Conservation (phyloP, 768 basidiomycete genomes). For the Chiua virens region DNA sequence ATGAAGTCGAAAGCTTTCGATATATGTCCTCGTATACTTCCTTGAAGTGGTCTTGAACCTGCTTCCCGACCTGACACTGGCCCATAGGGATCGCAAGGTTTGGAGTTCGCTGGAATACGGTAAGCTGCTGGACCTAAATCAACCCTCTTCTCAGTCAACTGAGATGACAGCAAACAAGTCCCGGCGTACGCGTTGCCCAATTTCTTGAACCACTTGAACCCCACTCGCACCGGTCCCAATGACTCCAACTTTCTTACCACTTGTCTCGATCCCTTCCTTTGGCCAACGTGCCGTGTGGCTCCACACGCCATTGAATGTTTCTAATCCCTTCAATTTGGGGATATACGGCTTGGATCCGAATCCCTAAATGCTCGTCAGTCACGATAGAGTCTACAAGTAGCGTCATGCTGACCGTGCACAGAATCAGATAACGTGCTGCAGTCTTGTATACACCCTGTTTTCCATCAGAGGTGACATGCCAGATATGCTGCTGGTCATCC, state of each 20-base stretch:
- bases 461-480: conserved; percentile 4
- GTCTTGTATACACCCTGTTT: conserved; percentile 4
- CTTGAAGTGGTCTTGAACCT: conserved; percentile 9
- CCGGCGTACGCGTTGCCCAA: conserved; percentile 2
- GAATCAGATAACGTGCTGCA: no score
- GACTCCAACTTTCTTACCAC: no score
- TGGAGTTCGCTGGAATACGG: conserved; percentile 12
- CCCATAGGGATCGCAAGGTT: conserved; percentile 9
- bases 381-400: no score
- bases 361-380: no score
- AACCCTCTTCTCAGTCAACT: neutral
- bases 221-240: neutral
- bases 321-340: no score
- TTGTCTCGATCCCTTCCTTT: no score
- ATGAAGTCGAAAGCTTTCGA: conserved; percentile 4
- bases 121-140: neutral
- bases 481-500: conserved; percentile 7
- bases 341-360: no score
- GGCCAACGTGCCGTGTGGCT: no score
- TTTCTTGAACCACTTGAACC: conserved; percentile 3
- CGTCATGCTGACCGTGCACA: no score
- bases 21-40: conserved; percentile 6
- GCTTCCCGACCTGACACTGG: conserved; percentile 3
- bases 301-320: no score
- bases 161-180: no score